A percentile compares a stretch with the other conserved stretches of the same genome.
These are phyloP conservation scores for Cicer bijugum DNA, from an alignment of 306 rosid species.

Conservation along the genomic window DNA sequence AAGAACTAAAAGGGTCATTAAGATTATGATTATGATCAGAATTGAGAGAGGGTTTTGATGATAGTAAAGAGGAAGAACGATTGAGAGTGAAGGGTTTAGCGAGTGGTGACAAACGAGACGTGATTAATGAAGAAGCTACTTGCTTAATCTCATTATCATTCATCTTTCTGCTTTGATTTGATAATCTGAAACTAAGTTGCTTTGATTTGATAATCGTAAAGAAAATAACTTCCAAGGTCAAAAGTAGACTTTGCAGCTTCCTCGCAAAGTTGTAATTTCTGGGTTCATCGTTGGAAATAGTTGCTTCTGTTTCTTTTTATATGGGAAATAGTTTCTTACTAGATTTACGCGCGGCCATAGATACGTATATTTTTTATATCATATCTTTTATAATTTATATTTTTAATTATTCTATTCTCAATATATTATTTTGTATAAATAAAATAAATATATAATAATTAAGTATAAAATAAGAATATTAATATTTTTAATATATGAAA, in stretches of 20 bases:
- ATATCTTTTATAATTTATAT: no score
- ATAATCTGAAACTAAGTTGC: background rate
- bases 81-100: conserved; percentile 68
- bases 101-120: conserved; percentile 63
- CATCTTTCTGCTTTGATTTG: conserved; percentile 2
- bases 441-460: no score
- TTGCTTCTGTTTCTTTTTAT: no score
- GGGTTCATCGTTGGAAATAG: no score
- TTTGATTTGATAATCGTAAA: background rate
- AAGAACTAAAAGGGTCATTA: conserved; percentile 49
- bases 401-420: no score
- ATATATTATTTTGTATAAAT: no score
- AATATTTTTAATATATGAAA: no score
- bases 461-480: no score
- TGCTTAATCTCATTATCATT: conserved; percentile 38
- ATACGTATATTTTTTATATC: no score
- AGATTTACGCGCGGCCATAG: no score
- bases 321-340: no score
- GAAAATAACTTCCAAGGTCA: background rate
- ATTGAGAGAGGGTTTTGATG: conserved; percentile 7
- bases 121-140: conserved; percentile 33
- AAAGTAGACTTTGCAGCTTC: background rate
- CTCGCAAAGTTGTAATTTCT: background rate
- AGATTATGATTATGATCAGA: conserved; percentile 23
- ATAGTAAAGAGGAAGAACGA: conserved; percentile 21